Base-by-base conservation (phyloP, 441 rosid genomes). In the Eruca vesicaria region DNA sequence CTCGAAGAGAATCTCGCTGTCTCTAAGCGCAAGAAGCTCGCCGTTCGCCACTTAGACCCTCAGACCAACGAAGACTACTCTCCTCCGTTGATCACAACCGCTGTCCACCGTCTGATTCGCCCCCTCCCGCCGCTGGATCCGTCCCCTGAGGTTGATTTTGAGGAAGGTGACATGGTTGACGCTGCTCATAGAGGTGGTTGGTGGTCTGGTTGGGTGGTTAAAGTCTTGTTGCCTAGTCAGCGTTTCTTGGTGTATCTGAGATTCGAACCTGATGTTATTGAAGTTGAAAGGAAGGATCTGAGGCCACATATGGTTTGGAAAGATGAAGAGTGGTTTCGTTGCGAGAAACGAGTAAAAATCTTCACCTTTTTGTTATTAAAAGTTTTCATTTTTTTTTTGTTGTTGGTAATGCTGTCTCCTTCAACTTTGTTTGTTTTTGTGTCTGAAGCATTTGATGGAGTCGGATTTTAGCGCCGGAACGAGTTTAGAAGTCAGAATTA, bases 381-480 rank as follows among this genome's bases (percentile, higher is more conserved):
- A 18, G 8, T 48, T 56, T 21, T 35, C 9, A 16, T 35, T 33
- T 33, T 38, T 12, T 38, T 1, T 41, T 43, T 43, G 18, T n/a
- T 43, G 9, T 28, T 14, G 23, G 2, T 23, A 23, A 23, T 50
- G 10, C 50, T 43, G 18, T 43, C 50, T 41, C 14, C n/a, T 12
- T 41, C 9, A 32, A 9, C 38, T 2, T 2, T 9, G 32, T 45
- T 7, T 43, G 38, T 43, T 43, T 43, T 33, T 45, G 52, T 45
- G 52, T 45, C 19, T 63, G 26, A 57, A 56, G 72, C 55, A 67
- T 45, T 60, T 77, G 57, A 55, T 67, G 62, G 84, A 84, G 33
- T 82, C 89, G 3, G 78, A 66, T 58, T 87, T 81, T 73, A 79
- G 89, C 84, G 79, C 85, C 14, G 94, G 91, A 23, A 78, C 72